phyloP scores from a whole-genome alignment of 139 green algal species.

The Coelastrella sp. region DNA sequence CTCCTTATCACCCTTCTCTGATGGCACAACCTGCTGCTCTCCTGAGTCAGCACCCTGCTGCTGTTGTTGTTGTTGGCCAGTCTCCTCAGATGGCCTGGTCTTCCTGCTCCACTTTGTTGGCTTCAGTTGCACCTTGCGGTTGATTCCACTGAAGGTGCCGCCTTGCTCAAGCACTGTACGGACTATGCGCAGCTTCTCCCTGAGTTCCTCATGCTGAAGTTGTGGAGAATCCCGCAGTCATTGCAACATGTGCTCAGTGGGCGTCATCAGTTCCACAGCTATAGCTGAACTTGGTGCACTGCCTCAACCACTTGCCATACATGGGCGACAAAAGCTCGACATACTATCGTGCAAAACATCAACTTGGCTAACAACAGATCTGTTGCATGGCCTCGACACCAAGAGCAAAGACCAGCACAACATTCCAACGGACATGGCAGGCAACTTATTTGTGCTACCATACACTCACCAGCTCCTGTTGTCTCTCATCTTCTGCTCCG shows the following conservation, averaged over 20 bases:
- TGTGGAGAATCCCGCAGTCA: too few relatives aligned
- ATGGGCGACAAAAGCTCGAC: too few relatives aligned
- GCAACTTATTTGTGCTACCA: too few relatives aligned
- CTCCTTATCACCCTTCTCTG: neutral
- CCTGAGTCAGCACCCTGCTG: neutral
- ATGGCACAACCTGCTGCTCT: neutral
- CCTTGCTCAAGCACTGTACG: conserved; percentile 81
- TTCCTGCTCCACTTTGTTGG: conserved; percentile 68
- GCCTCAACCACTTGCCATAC: too few relatives aligned
- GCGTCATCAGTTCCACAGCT: too few relatives aligned
- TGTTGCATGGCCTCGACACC: too few relatives aligned
- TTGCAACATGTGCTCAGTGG: too few relatives aligned
- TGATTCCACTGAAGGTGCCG: conserved; percentile 92
- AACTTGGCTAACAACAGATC: too few relatives aligned
- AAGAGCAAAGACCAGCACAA: too few relatives aligned
- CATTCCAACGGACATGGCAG: too few relatives aligned
- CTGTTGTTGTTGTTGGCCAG: neutral
- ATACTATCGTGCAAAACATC: too few relatives aligned
- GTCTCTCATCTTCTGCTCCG: neutral
- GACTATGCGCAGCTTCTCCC: conserved; percentile 91
- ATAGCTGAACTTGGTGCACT: too few relatives aligned
- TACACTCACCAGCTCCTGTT: conserved; percentile 31
- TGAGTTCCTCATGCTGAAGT: conserved; percentile 75
- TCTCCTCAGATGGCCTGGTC: neutral
- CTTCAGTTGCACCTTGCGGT: conserved; percentile 99